Percentiles rank a stretch among this genome's conserved stretches.
Evolutionary conservation across 176 grass and related monocot genomes (phyloP).

Genomic region (Leersia perrieri): DNA sequence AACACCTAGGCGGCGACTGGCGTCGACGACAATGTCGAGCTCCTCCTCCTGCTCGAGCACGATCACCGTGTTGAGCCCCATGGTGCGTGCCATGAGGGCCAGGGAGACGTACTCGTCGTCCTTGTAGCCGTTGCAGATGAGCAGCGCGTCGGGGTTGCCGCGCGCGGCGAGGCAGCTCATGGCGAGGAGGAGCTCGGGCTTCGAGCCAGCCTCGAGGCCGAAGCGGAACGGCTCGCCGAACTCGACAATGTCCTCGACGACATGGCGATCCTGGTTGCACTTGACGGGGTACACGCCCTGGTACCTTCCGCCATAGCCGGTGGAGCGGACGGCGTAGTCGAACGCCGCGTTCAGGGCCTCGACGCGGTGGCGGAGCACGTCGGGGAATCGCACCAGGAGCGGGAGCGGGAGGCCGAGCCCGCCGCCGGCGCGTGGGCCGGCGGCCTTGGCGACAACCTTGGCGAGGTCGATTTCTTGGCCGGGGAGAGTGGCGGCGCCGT

Average conservation of each 20-base stretch:
- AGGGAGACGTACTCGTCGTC: constrained; percentile 80
- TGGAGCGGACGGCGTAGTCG: constrained; percentile 64
- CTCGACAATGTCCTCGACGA: constrained; percentile 91
- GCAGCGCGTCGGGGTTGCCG: constrained; percentile 69
- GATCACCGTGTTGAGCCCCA: constrained; percentile 76
- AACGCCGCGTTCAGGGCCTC: constrained; percentile 77
- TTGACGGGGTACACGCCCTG: constrained; percentile 97
- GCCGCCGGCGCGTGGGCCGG: constrained; percentile 26
- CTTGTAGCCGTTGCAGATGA: constrained; percentile 96
- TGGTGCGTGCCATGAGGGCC: constrained; percentile 68
- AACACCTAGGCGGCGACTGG: constrained; percentile 58
- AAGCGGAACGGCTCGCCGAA: constrained; percentile 74
- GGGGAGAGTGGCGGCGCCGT: constrained; percentile 62
- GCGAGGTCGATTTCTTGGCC: constrained; percentile 86
- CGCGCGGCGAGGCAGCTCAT: constrained; percentile 71
- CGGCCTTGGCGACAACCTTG: constrained; percentile 72
- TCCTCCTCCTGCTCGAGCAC: constrained; percentile 98
- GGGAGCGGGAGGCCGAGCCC: constrained; percentile 78
- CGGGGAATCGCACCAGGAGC: constrained; percentile 74
- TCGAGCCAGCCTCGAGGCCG: constrained; percentile 90
- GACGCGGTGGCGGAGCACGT: constrained; percentile 84
- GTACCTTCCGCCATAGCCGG: constrained; percentile 57
- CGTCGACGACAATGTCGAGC: constrained; percentile 82
- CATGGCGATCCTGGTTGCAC: constrained; percentile 93
- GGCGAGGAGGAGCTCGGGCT: constrained; percentile 87